phyloP scores from a whole-genome alignment of 2,329 filamentous ascomycete species.

The Trichoderma cornu-damae region DNA sequence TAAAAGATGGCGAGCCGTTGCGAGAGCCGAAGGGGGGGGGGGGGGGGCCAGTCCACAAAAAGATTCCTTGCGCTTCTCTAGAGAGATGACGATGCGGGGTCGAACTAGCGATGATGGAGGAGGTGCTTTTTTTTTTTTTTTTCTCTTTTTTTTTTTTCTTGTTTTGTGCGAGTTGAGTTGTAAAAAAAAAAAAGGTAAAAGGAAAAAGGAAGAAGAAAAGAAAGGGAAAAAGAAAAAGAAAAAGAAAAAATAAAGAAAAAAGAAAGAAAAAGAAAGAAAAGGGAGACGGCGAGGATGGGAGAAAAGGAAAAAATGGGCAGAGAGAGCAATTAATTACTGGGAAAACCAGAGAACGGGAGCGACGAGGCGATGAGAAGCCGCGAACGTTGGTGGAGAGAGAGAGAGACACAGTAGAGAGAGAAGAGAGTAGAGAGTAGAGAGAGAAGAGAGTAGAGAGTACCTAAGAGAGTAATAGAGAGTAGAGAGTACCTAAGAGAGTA shows the following conservation, averaged over 20 bases:
- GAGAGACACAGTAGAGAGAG: too few species aligned
- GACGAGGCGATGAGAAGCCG: too few species aligned
- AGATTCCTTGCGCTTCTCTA: conserved; percentile 7
- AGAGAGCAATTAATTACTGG: too few species aligned
- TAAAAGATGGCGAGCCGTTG: not conserved
- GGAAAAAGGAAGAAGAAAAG: not conserved
- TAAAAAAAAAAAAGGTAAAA: too few species aligned
- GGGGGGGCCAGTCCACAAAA: not conserved
- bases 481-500: not conserved
- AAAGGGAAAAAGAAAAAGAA: not conserved
- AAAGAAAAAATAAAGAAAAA: not conserved
- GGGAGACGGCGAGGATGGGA: not conserved
- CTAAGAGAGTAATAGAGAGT: not conserved
- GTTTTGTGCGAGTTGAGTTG: not conserved
- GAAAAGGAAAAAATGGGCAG: not conserved
- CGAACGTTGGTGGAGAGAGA: too few species aligned
- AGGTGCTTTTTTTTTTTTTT: too few species aligned
- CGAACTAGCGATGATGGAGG: conserved; percentile 1
- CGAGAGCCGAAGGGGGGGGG: not conserved
- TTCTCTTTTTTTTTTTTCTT: too few species aligned
- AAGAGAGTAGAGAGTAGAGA: not conserved
- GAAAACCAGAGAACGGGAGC: too few species aligned
- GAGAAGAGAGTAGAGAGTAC: not conserved
- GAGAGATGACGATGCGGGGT: conserved; percentile 10
- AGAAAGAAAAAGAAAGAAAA: not conserved